Conservation (phyloP, 2,329 filamentous ascomycete genomes). For the Hymenoscyphus infarciens region DNA sequence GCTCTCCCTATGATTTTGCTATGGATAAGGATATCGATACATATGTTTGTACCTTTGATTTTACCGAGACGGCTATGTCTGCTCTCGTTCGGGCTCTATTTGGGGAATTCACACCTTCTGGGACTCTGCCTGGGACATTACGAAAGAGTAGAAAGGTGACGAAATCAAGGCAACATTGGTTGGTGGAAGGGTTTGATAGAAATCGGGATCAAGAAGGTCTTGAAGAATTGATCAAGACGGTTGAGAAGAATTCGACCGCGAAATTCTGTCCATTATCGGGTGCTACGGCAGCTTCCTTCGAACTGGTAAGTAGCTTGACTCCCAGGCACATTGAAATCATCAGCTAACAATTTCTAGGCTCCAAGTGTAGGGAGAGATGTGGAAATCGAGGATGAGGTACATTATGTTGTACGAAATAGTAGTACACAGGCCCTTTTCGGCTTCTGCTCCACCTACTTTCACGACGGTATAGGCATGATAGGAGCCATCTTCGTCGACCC, state of each 20-base stretch:
- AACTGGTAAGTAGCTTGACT: slow-evolving; percentile 46
- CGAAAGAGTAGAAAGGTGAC: slow-evolving; percentile 82
- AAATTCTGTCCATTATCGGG: slow-evolving; percentile 62
- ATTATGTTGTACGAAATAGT: slow-evolving; percentile 92
- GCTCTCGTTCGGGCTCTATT: slow-evolving; percentile 81
- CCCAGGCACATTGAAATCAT: not conserved
- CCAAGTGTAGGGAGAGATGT: slow-evolving; percentile 43
- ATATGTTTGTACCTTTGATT: slow-evolving; percentile 94
- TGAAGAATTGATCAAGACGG: slow-evolving; percentile 67
- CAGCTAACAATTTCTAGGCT: slow-evolving; percentile 10
- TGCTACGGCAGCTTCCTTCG: slow-evolving; percentile 71
- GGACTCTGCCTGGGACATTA: slow-evolving; percentile 67
- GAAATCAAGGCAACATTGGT: slow-evolving; percentile 91
- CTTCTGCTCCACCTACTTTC: slow-evolving; percentile 85
- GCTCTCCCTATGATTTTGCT: slow-evolving; percentile 94
- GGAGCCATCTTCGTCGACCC: slow-evolving; percentile 90
- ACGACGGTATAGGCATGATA: slow-evolving; percentile 59
- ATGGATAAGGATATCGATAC: slow-evolving; percentile 88
- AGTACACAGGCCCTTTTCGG: slow-evolving; percentile 88
- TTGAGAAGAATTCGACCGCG: slow-evolving; percentile 64
- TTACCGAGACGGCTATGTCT: slow-evolving; percentile 86
- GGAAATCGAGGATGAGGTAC: slow-evolving; percentile 66
- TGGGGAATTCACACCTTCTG: slow-evolving; percentile 63
- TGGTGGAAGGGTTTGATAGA: slow-evolving; percentile 83
- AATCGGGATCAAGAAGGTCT: slow-evolving; percentile 71